Evolutionary conservation across 495 filamentous ascomycete genomes (phyloP).

Genomic region (Mytilinidion resinicola): DNA sequence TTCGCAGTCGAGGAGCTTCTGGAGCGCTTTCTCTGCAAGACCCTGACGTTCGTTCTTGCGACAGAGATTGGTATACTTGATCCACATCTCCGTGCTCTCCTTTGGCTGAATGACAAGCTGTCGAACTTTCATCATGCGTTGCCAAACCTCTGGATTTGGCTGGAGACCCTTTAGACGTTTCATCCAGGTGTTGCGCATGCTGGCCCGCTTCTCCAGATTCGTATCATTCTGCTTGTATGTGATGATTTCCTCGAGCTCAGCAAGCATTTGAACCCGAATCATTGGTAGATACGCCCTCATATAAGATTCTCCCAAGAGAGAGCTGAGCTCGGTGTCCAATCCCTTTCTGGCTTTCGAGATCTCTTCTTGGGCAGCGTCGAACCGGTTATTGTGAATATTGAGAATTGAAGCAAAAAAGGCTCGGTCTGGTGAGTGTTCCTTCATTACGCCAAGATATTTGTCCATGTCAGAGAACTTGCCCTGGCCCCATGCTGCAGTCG

Average conservation of each 20-base stretch:
- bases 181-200: conserved; percentile 91
- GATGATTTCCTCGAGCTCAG: conserved; percentile 96
- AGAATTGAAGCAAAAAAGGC: conserved; percentile 97
- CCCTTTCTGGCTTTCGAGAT: conserved; percentile 90
- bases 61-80: conserved; percentile 97
- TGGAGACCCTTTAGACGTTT: conserved; percentile 90
- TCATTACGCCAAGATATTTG: conserved; percentile 90
- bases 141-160: conserved; percentile 96
- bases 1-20: conserved; percentile 65
- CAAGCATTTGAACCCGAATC: conserved; percentile 96
- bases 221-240: conserved; percentile 83
- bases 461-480: conserved; percentile 98
- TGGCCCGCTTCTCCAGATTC: conserved; percentile 75
- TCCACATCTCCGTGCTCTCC: conserved; percentile 97
- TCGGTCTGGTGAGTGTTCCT: conserved; percentile 80
- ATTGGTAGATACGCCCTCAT: conserved; percentile 93
- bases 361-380: conserved; percentile 74
- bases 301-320: conserved; percentile 91
- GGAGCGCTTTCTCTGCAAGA: conserved; percentile 92
- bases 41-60: conserved; percentile 91
- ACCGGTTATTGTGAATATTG: conserved; percentile 88
- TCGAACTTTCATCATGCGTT: conserved; percentile 91
- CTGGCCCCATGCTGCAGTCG: conserved; percentile 94
- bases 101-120: conserved; percentile 82
- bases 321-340: conserved; percentile 89